Base-by-base conservation (phyloP, 805 yeast genomes). In the Ogataea minuta region DNA sequence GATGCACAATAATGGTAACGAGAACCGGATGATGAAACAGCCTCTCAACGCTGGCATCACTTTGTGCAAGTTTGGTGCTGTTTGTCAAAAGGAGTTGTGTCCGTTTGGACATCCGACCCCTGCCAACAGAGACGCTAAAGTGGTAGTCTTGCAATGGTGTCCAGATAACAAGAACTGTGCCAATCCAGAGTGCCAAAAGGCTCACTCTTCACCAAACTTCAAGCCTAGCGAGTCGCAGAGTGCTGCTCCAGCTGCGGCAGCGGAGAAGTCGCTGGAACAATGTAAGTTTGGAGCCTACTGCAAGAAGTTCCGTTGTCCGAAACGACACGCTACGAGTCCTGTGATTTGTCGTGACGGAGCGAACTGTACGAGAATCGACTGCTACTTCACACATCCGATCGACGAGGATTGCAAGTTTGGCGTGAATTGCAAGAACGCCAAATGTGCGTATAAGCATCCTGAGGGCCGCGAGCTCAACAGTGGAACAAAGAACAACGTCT, bases 51-150 rank as follows among this genome's bases (percentile, higher is more conserved):
- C 53, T 23, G 81, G 82, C 39, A 71, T 76, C 42, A 74, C 76
- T 2, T 55, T 82, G 25, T 89, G 96, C 68, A 84, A 84, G 58
- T 89, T 77, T 62, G 93, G 91, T 34, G 68, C 72, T 16, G 61
- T 77, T 27, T 89, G 96, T 63, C 70, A 85, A 16, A 85, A 84
- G 54, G 87, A 79, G 45, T 64, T 77, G 46, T 89, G 96, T 67
- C 87, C 89, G 20, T 87, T 81, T 66, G 96, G 89, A 17, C 96
- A 89, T 58, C 96, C 97, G 31, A 86, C 95, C 0, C 93, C 95
- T 2, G 84, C 87, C 12, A 86, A 84, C 63, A 76, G 72, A 46
- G 79, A 74, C 45, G 88, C 89, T 20, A 77, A 79, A 51, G 86
- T 88, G 28, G 67, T 75, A 11, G 72, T 74, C 12, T 64, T 76